Base-by-base conservation (phyloP, 2,329 filamentous ascomycete genomes). In the Aspergillus sp. region DNA sequence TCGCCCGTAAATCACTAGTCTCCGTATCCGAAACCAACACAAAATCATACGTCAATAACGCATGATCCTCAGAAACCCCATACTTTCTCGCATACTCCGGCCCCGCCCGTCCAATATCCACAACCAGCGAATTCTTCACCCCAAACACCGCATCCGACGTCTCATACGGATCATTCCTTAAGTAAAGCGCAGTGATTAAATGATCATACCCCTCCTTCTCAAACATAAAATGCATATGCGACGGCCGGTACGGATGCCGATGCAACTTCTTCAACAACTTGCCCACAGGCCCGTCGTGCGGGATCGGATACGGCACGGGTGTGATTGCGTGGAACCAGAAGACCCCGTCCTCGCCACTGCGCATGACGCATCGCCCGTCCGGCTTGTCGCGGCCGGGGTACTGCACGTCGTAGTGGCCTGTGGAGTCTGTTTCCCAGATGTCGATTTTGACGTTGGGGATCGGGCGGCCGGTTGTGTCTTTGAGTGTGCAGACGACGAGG, bases 171-270 rank as follows among this genome's bases (percentile, higher is more conserved):
- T 91, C 87, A 41, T 82, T 83, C 2, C 85, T 81, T 47, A 90
- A 73, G 61, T 91, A 94, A 0, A 94, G 72, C 0, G 88, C 86
- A 86, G 88, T 94, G 62, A 93, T 85, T 59, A 95, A 69, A 63
- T 85, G 80, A 72, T 95, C 88, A 71, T 80, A 90, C 0, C 86
- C 86, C 30, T 76, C 67, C 73, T 88, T 90, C 63, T 84, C 81
- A 70, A 95, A 90, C 86, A 94, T 93, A 60, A 93, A 93, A 67
- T 93, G 88, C 75, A 91, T 80, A 66, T 93, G 88, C 17, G 83
- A 80, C 1, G 88, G 88, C 45, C 88, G 72, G 72, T 82, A 90
- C 48, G 82, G 82, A 70, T 93, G 88, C n/a, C 88, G 74, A n/a
- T 78, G 76, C 58, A 93, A 63, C 59, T 71, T 66, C 62, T 73